Evolutionary conservation across 164 flowering plant genomes (phyloP).

Genomic region (Berberis vulgaris): DNA sequence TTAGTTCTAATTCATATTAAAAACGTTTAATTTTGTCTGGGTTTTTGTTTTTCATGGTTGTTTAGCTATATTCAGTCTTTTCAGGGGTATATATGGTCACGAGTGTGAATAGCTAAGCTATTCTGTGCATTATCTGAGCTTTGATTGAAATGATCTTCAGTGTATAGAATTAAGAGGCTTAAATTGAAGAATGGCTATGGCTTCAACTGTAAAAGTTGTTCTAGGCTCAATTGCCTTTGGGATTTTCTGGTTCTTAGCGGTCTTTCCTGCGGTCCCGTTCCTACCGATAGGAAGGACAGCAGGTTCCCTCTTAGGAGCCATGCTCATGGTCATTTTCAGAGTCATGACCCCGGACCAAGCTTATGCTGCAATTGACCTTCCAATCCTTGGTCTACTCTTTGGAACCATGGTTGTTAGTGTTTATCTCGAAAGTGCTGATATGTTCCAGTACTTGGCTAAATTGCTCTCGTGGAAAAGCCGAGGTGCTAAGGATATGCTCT

Average conservation of each 20-base stretch:
- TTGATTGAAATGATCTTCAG: no score
- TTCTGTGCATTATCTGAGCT: no score
- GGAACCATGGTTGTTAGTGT: slow-evolving; percentile 87
- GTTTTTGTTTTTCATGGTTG: no score
- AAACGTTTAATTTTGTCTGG: no score
- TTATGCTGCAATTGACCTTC: slow-evolving; percentile 73
- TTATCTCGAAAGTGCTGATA: slow-evolving; percentile 82
- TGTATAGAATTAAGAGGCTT: no score
- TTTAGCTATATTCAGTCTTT: no score
- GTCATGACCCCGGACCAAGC: slow-evolving; percentile 80
- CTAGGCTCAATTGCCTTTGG: slow-evolving; percentile 70
- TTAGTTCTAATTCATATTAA: no score
- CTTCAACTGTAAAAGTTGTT: slow-evolving; percentile 42
- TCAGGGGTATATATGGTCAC: no score
- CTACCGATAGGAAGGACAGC: slow-evolving; percentile 87
- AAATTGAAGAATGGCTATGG: slow-evolving; percentile 34
- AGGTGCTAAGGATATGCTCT: slow-evolving; percentile 71
- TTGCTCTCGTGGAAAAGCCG: slow-evolving; percentile 64
- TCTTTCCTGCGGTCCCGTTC: slow-evolving; percentile 81
- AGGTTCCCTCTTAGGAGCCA: slow-evolving; percentile 76
- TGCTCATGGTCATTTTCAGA: slow-evolving; percentile 77
- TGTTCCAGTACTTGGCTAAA: slow-evolving; percentile 74
- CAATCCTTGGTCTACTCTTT: slow-evolving; percentile 86
- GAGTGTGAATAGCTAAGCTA: no score
- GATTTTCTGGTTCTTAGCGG: slow-evolving; percentile 80